These are phyloP conservation scores for Fusarium drepaniforme DNA, from an alignment of 2,329 filamentous ascomycete species.

Conservation along the genomic window DNA sequence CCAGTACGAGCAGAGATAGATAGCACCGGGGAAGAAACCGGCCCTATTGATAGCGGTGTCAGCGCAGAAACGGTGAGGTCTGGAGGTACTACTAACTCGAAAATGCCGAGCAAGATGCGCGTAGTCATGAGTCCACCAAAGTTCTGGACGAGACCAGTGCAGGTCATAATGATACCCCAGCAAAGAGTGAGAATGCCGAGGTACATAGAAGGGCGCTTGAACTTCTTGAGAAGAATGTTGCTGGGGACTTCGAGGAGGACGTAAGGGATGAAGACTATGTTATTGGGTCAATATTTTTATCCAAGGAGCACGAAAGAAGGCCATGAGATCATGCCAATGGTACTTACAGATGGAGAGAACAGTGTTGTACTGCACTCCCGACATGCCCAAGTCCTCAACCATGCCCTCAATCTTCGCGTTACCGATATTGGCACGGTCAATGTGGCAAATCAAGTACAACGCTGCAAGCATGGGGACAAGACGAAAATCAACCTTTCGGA, in stretches of 20 bases:
- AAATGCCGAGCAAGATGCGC: conserved; percentile 74
- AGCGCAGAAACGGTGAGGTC: background rate
- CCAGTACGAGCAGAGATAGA: conserved; percentile 83
- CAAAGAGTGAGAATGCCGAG: conserved; percentile 47
- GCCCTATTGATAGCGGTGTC: conserved; percentile 50
- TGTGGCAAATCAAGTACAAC: conserved; percentile 67
- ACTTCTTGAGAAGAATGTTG: conserved; percentile 43
- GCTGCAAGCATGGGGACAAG: conserved; percentile 63
- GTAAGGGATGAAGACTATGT: conserved; percentile 37
- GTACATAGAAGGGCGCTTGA: conserved; percentile 41
- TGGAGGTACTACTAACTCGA: conserved; percentile 58
- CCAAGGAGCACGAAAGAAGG: background rate
- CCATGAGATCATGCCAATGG: conserved; percentile 51
- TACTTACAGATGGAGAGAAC: conserved; percentile 69
- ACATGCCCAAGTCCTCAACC: conserved; percentile 59
- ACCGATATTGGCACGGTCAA: conserved; percentile 65
- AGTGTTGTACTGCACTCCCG: conserved; percentile 70
- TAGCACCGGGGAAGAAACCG: conserved; percentile 78
- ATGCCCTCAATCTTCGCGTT: conserved; percentile 64
- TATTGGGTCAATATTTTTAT: background rate
- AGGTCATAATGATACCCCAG: conserved; percentile 75
- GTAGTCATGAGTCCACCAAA: conserved; percentile 71
- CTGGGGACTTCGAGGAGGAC: conserved; percentile 42
- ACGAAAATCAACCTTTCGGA: conserved; percentile 50
- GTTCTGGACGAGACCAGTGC: conserved; percentile 71